A percentile compares a stretch with the other conserved stretches of the same genome.
phyloP scores from a whole-genome alignment of 108 stramenopile species.

The Aurantiochytrium sp. region DNA sequence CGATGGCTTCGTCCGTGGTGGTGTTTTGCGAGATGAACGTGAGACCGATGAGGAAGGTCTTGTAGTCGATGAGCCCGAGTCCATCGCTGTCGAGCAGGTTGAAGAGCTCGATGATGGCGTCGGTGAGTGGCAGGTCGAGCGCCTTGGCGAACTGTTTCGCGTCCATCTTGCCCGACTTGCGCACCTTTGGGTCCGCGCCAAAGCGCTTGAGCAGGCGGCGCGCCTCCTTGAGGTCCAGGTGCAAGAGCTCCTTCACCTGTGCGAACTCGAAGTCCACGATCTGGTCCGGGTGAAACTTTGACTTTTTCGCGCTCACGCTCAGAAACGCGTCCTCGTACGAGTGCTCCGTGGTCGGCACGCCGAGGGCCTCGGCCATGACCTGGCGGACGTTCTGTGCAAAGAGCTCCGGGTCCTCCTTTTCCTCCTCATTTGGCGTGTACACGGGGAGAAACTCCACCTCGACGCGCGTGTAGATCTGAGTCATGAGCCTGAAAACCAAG shows the following conservation, averaged over 20 bases:
- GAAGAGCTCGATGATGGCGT: neutral
- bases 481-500: neutral
- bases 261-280: neutral
- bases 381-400: slow-evolving; percentile 30
- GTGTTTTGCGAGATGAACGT: neutral
- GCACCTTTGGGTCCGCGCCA: neutral
- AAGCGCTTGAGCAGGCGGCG: neutral
- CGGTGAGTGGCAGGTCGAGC: neutral
- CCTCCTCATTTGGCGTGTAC: slow-evolving; percentile 28
- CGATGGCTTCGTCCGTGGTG: neutral
- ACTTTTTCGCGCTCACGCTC: slow-evolving; percentile 3
- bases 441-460: slow-evolving; percentile 18
- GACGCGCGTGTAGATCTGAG: slow-evolving; percentile 18
- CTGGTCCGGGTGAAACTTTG: neutral
- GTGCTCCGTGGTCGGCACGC: slow-evolving; percentile 39
- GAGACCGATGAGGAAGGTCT: slow-evolving; percentile 33
- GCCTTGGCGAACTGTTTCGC: neutral
- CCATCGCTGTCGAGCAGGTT: slow-evolving; percentile 28
- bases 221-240: slow-evolving; percentile 5
- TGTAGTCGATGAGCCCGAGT: slow-evolving; percentile 27
- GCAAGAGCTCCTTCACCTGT: neutral
- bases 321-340: slow-evolving; percentile 33
- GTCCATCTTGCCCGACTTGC: neutral
- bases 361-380: slow-evolving; percentile 30
- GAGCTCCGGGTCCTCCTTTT: slow-evolving; percentile 30